Evolutionary conservation across 768 basidiomycete species (phyloP).

Genomic region (Phaeolepiota aurea): DNA sequence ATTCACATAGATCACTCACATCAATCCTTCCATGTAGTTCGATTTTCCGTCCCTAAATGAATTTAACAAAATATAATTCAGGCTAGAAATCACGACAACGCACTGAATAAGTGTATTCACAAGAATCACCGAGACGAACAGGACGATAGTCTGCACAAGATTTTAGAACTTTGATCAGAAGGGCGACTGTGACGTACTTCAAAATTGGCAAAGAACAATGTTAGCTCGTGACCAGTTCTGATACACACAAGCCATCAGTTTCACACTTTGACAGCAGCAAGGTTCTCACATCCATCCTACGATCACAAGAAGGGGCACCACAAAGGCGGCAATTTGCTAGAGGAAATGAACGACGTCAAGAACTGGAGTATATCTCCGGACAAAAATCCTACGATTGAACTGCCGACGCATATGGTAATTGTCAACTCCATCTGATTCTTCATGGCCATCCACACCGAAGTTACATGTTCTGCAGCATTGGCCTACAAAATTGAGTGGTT

Average conservation of each 20-base stretch:
- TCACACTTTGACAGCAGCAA: slow-evolving; percentile 7
- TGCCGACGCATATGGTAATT: slow-evolving; percentile 74
- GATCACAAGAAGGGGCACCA: slow-evolving; percentile 81
- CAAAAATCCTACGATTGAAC: slow-evolving; percentile 57
- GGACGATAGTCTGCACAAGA: slow-evolving; percentile 55
- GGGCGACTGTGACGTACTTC: slow-evolving; percentile 39
- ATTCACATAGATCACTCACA: slow-evolving; percentile 32
- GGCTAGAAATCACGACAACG: slow-evolving; percentile 15
- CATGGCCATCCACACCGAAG: slow-evolving; percentile 84
- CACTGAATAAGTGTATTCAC: slow-evolving; percentile 77
- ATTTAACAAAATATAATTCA: slow-evolving; percentile 3
- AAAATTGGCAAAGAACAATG: slow-evolving; percentile 80
- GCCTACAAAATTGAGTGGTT: slow-evolving; percentile 28
- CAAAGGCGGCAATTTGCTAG: slow-evolving; percentile 82
- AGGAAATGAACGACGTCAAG: not conserved
- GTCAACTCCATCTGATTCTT: slow-evolving; percentile 59
- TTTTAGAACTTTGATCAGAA: not conserved
- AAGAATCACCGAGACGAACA: slow-evolving; percentile 84
- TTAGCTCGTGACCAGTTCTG: slow-evolving; percentile 62
- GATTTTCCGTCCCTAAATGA: slow-evolving; percentile 69
- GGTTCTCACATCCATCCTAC: slow-evolving; percentile 74
- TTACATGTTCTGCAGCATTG: slow-evolving; percentile 82
- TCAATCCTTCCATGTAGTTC: slow-evolving; percentile 90
- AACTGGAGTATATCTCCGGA: not conserved
- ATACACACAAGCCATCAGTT: slow-evolving; percentile 5